Percentiles rank a stretch among this genome's conserved stretches.
Conservation (phyloP, 2,329 filamentous ascomycete species). For the Neocucurbitaria cava region DNA sequence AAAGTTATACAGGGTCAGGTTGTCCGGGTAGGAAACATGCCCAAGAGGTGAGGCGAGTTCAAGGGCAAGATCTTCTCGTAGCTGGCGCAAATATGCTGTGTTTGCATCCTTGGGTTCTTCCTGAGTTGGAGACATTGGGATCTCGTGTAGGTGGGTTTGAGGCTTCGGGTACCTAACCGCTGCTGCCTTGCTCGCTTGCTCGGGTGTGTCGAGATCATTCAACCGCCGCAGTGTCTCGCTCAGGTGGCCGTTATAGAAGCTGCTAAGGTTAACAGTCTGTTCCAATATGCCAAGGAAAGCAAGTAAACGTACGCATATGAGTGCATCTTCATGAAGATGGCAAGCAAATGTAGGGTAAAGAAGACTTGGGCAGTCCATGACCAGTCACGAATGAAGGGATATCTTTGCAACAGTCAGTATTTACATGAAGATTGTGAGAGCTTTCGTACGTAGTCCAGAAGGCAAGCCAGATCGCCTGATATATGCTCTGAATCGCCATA, state of each 20-base stretch:
- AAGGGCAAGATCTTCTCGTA: constrained; percentile 85
- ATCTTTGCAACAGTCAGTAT: constrained; percentile 48
- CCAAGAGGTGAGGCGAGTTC: constrained; percentile 93
- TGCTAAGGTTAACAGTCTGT: constrained; percentile 9
- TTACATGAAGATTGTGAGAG: too few relatives aligned
- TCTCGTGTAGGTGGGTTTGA: constrained; percentile 60
- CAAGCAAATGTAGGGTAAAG: constrained; percentile 86
- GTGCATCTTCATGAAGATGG: constrained; percentile 98
- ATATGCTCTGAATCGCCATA: constrained; percentile 82
- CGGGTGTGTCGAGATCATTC: constrained; percentile 77
- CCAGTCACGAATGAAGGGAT: constrained; percentile 88
- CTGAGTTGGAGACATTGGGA: constrained; percentile 54
- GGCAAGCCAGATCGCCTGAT: constrained; percentile 78
- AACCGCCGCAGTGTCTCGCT: constrained; percentile 85
- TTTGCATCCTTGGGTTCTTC: constrained; percentile 52
- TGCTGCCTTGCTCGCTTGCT: constrained; percentile 70
- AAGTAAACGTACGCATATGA: constrained; percentile 70
- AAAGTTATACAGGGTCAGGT: constrained; percentile 84
- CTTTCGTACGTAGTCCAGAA: constrained; percentile 74
- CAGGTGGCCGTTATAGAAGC: constrained; percentile 95
- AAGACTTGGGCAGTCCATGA: constrained; percentile 98
- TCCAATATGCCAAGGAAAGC: too few relatives aligned
- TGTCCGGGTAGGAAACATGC: constrained; percentile 86
- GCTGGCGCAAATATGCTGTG: constrained; percentile 61
- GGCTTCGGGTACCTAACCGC: constrained; percentile 74